Evolutionary conservation across 228 moss, liverwort and hornwort species (phyloP).

Genomic region (Sphagnum magellanicum): DNA sequence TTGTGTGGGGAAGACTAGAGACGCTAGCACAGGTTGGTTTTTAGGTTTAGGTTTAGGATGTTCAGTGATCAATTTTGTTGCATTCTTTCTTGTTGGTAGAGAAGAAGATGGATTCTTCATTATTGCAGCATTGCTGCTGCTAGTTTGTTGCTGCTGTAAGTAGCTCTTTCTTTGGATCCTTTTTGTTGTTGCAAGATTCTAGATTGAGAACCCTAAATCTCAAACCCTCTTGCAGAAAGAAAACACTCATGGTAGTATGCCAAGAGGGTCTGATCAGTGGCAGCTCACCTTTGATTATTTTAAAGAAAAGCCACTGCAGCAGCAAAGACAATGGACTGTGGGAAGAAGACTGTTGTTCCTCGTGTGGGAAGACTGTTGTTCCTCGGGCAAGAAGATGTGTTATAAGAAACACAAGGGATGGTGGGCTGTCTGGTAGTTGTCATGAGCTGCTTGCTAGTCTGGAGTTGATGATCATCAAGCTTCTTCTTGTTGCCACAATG

Average conservation of each 20-base stretch:
- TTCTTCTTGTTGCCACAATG: not conserved
- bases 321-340: too few relatives aligned
- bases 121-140: not conserved
- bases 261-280: too few relatives aligned
- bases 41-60: too few relatives aligned
- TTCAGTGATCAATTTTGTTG: not conserved
- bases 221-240: too few relatives aligned
- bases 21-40: slow-evolving; percentile 61
- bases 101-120: not conserved
- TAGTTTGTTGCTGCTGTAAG: too few relatives aligned
- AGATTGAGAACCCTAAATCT: not conserved
- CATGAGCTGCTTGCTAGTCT: not conserved
- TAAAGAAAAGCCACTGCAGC: too few relatives aligned
- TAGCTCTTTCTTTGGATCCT: not conserved
- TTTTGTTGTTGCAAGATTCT: not conserved
- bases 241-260: too few relatives aligned
- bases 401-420: not conserved
- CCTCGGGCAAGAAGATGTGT: not conserved
- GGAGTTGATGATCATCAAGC: not conserved
- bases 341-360: too few relatives aligned
- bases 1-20: slow-evolving; percentile 71
- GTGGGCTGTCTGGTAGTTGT: not conserved
- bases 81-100: not conserved
- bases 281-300: too few relatives aligned
- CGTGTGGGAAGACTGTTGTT: not conserved